Evolutionary conservation across 2,329 filamentous ascomycete species (phyloP), one percentile per base, ranked within the genome.

Genomic region (Fusarium sp.): DNA sequence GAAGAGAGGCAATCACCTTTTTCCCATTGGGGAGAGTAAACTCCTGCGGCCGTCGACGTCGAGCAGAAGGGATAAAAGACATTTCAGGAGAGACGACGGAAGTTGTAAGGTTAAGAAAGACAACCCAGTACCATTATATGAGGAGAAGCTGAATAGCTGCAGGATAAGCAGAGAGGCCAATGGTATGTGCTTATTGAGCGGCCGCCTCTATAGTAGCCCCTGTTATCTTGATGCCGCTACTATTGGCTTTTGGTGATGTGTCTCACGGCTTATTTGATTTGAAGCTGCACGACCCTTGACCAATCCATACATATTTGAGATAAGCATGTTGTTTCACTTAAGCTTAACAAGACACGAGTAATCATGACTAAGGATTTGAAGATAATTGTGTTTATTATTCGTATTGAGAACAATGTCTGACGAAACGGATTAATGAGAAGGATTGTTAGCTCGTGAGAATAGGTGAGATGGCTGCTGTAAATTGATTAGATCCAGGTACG

Each of bases 1-100:
- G 88, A 2, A 84, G 78, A 9, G 86, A 86, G 54, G 90, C 84
- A 57, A 90, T 84, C 7, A 90, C 81, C 67, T 83, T 83, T 57
- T 82, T 83, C 27, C 88, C 88, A 74, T 86, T 81, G 0, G 88
- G 87, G 48, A 85, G 83, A 5, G 85, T 74, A 63, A 90, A 86
- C 63, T 88, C 84, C 24, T 84, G 81, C 1, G 87, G 78, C 32
- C 83, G 80, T 29, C 81, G 81, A 27, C 75, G 73, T 57, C 71
- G 72, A 44, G 62, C 48, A 6, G 68, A 55, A 22, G 69, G 58
- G 20, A 66, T 69, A 30, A 71, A 72, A 32, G 75, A 73, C 76
- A 77, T 65, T 42, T 37, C 18, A 30, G 12, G 9, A 41, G 25
- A 40, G 56, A 41, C 11, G 25, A 53, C 20, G 44, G 45, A 49